Base-by-base conservation (phyloP, 2,329 filamentous ascomycete species). In the Scorias spongiosa region DNA sequence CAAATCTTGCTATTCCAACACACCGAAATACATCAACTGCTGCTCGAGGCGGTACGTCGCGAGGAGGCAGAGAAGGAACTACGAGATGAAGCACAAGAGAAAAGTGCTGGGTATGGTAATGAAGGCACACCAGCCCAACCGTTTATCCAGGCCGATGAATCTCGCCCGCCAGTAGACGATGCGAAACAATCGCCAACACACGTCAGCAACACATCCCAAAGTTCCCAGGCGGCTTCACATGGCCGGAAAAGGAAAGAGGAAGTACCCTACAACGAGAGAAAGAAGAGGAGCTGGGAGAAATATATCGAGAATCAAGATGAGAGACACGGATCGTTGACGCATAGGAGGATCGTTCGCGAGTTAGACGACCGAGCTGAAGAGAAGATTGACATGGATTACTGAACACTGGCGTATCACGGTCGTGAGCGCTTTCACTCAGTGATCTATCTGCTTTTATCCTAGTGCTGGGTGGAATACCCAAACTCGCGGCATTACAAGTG, bases 1-100 rank as follows among this genome's bases (percentile, higher is more conserved):
- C 84, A 95, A 66, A 85, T 95, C 52, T 76, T 77, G 43, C 89
- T 94, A 48, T 95, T 95, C 60, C 75, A 88, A 48, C 85, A 93
- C 58, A 89, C 84, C 2, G 89, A 96, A 62, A 74, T 93, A 17
- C 80, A 91, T 56, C 65, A 75, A 10, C 66, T 93, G 34, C 67
- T 84, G 20, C 75, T 76, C 48, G 67, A 71, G 34, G 42, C 50
- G 11, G 17, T 39, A 44, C 44, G 47, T 40, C 20, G 47, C 18
- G 41, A 48, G 11, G 48, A 47, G 10, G 34, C 47, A n/a, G 42
- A 46, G 20, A 38, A 38, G 40, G 10, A 42, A 20, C 28, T 34
- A 10, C 42, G 48, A 44, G 44, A 14, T 39, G 42, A 10, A 42
- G 29, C 18, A 29, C 39, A 29, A 32, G 7, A 37, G n/a, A 37